These are phyloP conservation scores for Bacterosira constricta DNA, from an alignment of 108 stramenopile species.

Conservation along the genomic window DNA sequence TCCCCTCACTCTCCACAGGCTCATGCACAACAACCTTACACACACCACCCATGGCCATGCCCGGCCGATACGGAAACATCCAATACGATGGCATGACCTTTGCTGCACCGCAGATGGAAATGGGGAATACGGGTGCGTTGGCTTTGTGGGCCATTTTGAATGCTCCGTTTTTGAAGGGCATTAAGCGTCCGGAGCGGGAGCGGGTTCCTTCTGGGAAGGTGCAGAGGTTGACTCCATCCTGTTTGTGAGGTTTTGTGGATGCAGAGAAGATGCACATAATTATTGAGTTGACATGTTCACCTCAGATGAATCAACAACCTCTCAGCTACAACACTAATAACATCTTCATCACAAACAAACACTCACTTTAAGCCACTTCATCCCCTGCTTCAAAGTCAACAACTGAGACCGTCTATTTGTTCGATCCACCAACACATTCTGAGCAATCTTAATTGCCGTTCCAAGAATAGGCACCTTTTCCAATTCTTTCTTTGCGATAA, in stretches of 20 bases:
- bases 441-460: conserved; percentile 68
- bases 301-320: no score
- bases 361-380: conserved; percentile 80
- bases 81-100: conserved; percentile 74
- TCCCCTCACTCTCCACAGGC: conserved; percentile 76
- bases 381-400: conserved; percentile 79
- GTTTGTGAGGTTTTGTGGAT: no score
- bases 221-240: conserved; percentile 83
- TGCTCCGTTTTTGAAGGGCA: conserved; percentile 88
- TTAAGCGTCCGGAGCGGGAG: conserved; percentile 66
- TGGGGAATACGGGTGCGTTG: conserved; percentile 78
- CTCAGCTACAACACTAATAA: no score
- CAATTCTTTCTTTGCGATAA: conserved; percentile 88
- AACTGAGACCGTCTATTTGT: conserved; percentile 71
- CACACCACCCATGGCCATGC: conserved; percentile 25
- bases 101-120: conserved; percentile 73
- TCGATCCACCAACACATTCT: conserved; percentile 84
- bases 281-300: no score
- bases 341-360: no score
- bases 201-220: conserved; percentile 92
- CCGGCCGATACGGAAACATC: conserved; percentile 79
- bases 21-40: conserved; percentile 77
- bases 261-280: no score
- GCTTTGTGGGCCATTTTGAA: conserved; percentile 92
- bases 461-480: conserved; percentile 85